Evolutionary conservation across 1,284 basidiomycete genomes (phyloP), one percentile per base, ranked within the genome.

Genomic region (Pseudozyma flocculosa): DNA sequence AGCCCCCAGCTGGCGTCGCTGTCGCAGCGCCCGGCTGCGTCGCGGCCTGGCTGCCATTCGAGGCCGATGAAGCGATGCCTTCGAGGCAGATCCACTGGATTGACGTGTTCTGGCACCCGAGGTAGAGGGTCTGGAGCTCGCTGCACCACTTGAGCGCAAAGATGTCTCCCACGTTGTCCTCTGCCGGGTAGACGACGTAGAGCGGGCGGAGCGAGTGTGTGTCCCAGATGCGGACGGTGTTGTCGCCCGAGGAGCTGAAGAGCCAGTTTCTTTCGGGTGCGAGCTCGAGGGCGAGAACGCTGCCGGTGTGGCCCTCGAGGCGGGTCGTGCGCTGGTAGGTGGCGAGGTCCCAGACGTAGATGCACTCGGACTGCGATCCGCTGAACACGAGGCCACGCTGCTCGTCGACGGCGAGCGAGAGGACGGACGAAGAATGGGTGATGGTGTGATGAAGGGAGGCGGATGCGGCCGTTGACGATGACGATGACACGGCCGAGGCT

Each of bases 131-230:
- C 58, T 87, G 85, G 10, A 86, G 81, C 11, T 80, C 75, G 1
- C 85, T 81, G 14, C 86, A 87, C 88, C 90, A 97, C 0, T 85
- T 84, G 2, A 97, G 82, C 13, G 65, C 48, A 80, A 92, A 93
- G 47, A 96, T 85, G 76, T 96, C 94, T 36, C 93, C 93, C 2
- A 92, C 86, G 3, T 86, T 88, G 68, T 93, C 90, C 50, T 88
- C 83, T 70, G 91, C 89, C 0, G 93, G 91, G 52, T 87, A 83
- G 32, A 97, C 83, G 44, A 90, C 82, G 73, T 88, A 92, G 34
- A 95, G 79, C 4, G 86, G 85, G 14, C 82, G 79, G 15, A 94
- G 83, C 0, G 85, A 85, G 3, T 81, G 80, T 0, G 90, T 89
- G 42, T 86, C 88, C 93, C 93, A 96, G 39, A 95, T 84, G 86